These are phyloP conservation scores for Starmerella apis DNA, from an alignment of 805 yeast genomes.

Conservation along the genomic window DNA sequence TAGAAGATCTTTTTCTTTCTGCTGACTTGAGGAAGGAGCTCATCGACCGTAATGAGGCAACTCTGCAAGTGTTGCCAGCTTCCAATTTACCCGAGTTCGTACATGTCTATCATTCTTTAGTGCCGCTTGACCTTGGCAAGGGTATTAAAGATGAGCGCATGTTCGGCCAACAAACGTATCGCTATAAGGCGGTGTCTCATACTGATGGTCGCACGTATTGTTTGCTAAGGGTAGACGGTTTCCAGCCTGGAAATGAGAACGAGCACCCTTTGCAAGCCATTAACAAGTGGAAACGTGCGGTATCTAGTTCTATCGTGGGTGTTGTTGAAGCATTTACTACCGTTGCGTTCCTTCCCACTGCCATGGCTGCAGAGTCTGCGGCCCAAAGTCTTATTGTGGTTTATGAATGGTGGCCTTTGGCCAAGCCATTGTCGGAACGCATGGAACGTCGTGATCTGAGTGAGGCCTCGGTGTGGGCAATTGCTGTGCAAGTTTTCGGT, in stretches of 20 bases:
- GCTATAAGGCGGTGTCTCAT: conserved; percentile 73
- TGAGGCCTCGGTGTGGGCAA: conserved; percentile 63
- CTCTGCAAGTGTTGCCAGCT: conserved; percentile 55
- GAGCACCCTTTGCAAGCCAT: conserved; percentile 52
- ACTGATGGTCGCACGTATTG: conserved; percentile 68
- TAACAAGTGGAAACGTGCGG: conserved; percentile 52
- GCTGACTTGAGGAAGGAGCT: conserved; percentile 60
- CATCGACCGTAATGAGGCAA: conserved; percentile 66
- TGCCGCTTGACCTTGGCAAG: conserved; percentile 52
- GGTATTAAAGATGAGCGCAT: conserved; percentile 22
- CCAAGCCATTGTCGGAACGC: conserved; percentile 54
- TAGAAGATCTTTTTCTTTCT: conserved; percentile 61
- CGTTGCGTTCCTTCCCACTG: conserved; percentile 45
- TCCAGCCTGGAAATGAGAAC: conserved; percentile 36
- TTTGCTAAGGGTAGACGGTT: conserved; percentile 59
- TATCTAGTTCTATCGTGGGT: conserved; percentile 50
- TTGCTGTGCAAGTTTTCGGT: conserved; percentile 60
- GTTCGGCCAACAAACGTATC: conserved; percentile 50
- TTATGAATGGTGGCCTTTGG: conserved; percentile 75
- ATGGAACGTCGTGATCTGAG: conserved; percentile 34
- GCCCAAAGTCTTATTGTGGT: conserved; percentile 45
- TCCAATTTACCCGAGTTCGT: conserved; percentile 62
- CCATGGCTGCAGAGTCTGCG: neutral
- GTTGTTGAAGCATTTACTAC: conserved; percentile 78
- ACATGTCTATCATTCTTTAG: conserved; percentile 73